phyloP scores from a whole-genome alignment of 805 yeast species.

The Yarrowia divulgata region DNA sequence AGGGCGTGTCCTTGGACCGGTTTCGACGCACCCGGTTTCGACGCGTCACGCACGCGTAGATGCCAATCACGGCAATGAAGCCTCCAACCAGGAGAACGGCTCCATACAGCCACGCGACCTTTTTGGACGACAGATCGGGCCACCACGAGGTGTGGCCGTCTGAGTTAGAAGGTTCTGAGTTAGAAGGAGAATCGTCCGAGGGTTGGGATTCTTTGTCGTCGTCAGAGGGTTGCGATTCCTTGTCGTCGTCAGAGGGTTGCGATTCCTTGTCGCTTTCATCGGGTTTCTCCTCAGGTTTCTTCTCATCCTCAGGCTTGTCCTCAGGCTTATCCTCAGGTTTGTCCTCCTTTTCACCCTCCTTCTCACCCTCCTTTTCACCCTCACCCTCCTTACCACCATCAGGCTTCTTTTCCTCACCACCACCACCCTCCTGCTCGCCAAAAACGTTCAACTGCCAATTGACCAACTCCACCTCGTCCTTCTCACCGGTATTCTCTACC shows the following conservation, averaged over 20 bases:
- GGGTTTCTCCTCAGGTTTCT: slow-evolving; percentile 49
- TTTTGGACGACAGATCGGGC: slow-evolving; percentile 42
- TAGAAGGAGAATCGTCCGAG: slow-evolving; percentile 53
- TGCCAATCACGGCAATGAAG: slow-evolving; percentile 50
- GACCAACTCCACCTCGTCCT: slow-evolving; percentile 53
- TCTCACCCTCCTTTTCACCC: slow-evolving; percentile 69
- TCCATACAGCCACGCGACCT: slow-evolving; percentile 50
- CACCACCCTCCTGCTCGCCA: slow-evolving; percentile 81
- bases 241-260: slow-evolving; percentile 70
- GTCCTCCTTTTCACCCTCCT: background rate
- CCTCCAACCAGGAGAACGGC: slow-evolving; percentile 56
- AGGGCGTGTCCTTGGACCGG: slow-evolving; percentile 39
- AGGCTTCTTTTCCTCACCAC: slow-evolving; percentile 54
- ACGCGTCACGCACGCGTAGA: slow-evolving; percentile 56
- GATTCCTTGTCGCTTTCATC: slow-evolving; percentile 57
- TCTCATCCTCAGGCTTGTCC: slow-evolving; percentile 27
- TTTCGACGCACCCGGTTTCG: slow-evolving; percentile 44
- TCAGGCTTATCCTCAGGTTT: slow-evolving; percentile 52
- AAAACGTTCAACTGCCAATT: slow-evolving; percentile 82
- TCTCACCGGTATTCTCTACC: slow-evolving; percentile 53
- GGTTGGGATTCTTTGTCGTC: slow-evolving; percentile 54
- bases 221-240: slow-evolving; percentile 74
- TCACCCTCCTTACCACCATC: slow-evolving; percentile 40
- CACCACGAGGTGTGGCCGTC: slow-evolving; percentile 15
- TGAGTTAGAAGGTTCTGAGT: background rate